phyloP scores from a whole-genome alignment of 1,139 yeast genomes.

The Protomyces pachydermus region DNA sequence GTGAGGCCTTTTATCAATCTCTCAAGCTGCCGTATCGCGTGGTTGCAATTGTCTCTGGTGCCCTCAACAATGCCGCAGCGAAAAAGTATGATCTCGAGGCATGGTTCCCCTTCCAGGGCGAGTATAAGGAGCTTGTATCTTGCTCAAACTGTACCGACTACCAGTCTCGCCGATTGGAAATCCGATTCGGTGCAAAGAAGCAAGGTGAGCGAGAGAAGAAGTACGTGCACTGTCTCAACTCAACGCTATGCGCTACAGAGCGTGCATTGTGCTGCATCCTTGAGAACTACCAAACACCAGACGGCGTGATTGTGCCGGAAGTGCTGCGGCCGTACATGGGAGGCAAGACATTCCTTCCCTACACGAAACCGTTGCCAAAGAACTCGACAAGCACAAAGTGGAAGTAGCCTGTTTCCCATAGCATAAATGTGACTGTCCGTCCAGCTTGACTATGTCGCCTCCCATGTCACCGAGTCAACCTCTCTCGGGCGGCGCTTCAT shows the following conservation, averaged over 20 bases:
- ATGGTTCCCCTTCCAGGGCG: slow-evolving; percentile 99
- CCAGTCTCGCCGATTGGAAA: slow-evolving; percentile 96
- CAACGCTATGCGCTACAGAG: slow-evolving; percentile 95
- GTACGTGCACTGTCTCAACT: slow-evolving; percentile 96
- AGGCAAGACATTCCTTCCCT: slow-evolving; percentile 95
- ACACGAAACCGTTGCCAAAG: slow-evolving; percentile 84
- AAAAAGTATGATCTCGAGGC: slow-evolving; percentile 98
- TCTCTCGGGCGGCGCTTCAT: too few relatives aligned
- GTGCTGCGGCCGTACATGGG: slow-evolving; percentile 94
- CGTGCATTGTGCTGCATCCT: slow-evolving; percentile 95
- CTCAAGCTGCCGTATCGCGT: slow-evolving; percentile 93
- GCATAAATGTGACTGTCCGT: background rate
- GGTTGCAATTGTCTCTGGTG: slow-evolving; percentile 97
- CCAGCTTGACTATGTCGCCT: background rate
- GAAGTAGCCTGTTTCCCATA: slow-evolving; percentile 23
- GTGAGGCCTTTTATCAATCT: slow-evolving; percentile 91
- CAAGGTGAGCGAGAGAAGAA: slow-evolving; percentile 93
- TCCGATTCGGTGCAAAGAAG: slow-evolving; percentile 97
- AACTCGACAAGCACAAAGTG: slow-evolving; percentile 42
- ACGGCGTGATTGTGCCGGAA: slow-evolving; percentile 73
- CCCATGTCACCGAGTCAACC: too few relatives aligned
- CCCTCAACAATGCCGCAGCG: slow-evolving; percentile 97
- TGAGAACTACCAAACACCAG: slow-evolving; percentile 96
- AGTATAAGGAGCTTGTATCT: slow-evolving; percentile 95
- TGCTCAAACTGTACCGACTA: slow-evolving; percentile 99